Evolutionary conservation across 768 basidiomycete species (phyloP), one percentile per base, ranked within the genome.

Genomic region (Rickenella mellea): DNA sequence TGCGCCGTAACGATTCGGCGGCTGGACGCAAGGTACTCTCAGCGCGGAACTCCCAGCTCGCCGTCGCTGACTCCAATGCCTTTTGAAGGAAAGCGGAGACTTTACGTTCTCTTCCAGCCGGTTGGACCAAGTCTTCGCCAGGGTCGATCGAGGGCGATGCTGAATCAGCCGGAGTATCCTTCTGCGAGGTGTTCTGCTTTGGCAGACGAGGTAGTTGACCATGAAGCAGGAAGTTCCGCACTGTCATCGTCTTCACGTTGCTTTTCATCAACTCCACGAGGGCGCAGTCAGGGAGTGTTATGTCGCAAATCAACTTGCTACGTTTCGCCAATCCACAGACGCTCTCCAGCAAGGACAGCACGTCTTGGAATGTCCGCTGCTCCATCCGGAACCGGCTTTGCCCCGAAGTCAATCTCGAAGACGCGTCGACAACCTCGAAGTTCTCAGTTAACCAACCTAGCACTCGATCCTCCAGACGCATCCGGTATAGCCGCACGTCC

Each of bases 381-480:
- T 79, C 70, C 58, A 80, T 63, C 39, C 65, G 65, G 2, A 62
- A 57, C 37, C 33, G 33, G 10, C 24, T 57, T 61, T 35, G 55
- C 58, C 42, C 59, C 53, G 39, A 60, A 61, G 54, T 57, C 64
- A 50, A 53, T 61, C 10, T 70, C 61, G 27, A 59, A 57, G 57
- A 66, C 6, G 36, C 38, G 8, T 65, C 55, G n/a, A 64, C 55
- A 9, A 72, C 57, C 27, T 59, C 62, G 85, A 90, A 94, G 35
- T 69, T 72, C 45, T 83, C 83, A 11, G 75, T 60, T 26, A 96
- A 61, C 92, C 94, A 96, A 40, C 66, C 71, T 12, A 92, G 56
- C 3, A 87, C 80, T 55, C 89, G 88, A 55, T 90, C 88, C 56
- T 89, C 83, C n/a, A 94, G 64, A 22, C 80, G 80, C 72, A 91